phyloP scores from a whole-genome alignment of 2,329 filamentous ascomycete species.

The Hymenoscyphus albidus region DNA sequence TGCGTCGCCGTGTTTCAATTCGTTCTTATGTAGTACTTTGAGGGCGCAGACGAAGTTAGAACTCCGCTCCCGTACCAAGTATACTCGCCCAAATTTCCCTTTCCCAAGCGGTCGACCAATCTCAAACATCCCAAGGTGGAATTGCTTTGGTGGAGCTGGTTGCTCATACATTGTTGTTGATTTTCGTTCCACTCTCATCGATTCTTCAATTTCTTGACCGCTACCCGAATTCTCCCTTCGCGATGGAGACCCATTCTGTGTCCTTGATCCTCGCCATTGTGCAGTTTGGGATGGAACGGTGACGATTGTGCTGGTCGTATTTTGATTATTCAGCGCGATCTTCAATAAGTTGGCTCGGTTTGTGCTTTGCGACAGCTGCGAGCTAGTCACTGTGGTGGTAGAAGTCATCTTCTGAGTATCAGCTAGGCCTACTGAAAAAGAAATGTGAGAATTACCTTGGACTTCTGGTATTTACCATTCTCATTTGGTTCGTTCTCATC shows the following conservation, averaged over 20 bases:
- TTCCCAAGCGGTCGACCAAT: constrained; percentile 71
- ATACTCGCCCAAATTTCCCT: constrained; percentile 71
- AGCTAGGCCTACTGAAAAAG: constrained; percentile 24
- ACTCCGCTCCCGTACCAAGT: constrained; percentile 64
- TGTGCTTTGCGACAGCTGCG: constrained; percentile 46
- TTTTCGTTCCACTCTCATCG: constrained; percentile 46
- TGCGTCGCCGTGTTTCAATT: constrained; percentile 62
- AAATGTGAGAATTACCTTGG: constrained; percentile 60
- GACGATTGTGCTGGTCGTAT: constrained; percentile 62
- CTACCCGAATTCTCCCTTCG: constrained; percentile 44
- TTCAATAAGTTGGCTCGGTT: constrained; percentile 82
- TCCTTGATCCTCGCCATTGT: constrained; percentile 47
- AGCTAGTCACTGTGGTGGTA: constrained; percentile 19
- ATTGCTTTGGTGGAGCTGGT: constrained; percentile 56
- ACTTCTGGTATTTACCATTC: constrained; percentile 61
- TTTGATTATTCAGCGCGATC: constrained; percentile 76
- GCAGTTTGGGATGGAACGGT: constrained; percentile 64
- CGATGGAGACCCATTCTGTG: constrained; percentile 43
- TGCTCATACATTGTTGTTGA: constrained; percentile 54
- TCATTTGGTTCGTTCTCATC: constrained; percentile 74
- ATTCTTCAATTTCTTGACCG: constrained; percentile 46
- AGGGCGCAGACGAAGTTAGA: constrained; percentile 68
- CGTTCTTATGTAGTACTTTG: constrained; percentile 71
- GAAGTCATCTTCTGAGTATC: constrained; percentile 37
- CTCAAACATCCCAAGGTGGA: constrained; percentile 72